These are phyloP conservation scores for Chlorella sp. DNA, from an alignment of 139 green algal genomes.

Conservation along the genomic window DNA sequence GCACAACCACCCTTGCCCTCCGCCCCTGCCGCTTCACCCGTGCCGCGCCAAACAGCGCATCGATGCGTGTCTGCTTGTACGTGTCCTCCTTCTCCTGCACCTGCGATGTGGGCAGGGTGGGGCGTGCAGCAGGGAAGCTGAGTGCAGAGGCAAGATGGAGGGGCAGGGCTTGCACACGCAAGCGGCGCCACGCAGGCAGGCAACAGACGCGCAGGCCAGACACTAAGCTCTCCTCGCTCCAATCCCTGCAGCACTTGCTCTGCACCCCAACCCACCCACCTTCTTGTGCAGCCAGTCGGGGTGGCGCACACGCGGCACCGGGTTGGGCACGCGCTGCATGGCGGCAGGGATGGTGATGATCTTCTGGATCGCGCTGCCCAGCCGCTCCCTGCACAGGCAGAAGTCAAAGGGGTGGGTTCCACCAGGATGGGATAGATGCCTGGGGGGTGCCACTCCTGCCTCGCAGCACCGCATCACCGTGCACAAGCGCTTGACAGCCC, in stretches of 20 bases:
- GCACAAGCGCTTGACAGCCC: no score
- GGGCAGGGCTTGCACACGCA: background rate
- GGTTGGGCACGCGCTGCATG: constrained; percentile 91
- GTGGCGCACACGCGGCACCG: constrained; percentile 86
- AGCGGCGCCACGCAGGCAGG: background rate
- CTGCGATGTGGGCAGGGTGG: background rate
- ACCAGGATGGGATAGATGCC: no score
- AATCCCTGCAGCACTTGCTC: no score
- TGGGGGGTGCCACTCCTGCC: no score
- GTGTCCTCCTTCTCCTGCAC: constrained; percentile 76
- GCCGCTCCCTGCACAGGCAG: constrained; percentile 66
- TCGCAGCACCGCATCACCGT: no score
- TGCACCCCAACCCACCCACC: constrained; percentile 35
- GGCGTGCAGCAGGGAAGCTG: background rate
- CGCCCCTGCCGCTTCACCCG: background rate
- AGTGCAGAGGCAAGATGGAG: background rate
- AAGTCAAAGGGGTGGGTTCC: no score
- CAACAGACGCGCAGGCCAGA: no score
- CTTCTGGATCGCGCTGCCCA: constrained; percentile 96
- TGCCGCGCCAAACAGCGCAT: constrained; percentile 55
- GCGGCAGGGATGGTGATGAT: constrained; percentile 99
- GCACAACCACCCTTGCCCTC: background rate
- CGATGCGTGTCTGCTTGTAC: constrained; percentile 79
- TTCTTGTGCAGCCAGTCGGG: constrained; percentile 96
- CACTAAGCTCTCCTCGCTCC: no score